Conservation (phyloP, 164 flowering plant genomes). For the Nelumbo lutea region DNA sequence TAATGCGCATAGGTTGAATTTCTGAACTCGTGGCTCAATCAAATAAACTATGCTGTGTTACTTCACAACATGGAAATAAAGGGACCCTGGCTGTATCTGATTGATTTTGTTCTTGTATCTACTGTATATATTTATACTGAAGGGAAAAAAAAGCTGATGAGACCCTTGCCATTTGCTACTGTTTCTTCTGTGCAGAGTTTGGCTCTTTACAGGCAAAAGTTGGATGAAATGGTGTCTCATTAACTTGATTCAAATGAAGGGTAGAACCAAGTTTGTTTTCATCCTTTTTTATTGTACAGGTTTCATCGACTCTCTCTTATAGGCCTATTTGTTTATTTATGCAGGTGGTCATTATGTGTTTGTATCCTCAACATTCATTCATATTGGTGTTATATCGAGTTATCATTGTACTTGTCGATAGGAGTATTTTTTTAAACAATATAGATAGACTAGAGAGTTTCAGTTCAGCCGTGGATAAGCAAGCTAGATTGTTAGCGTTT, state of each 20-base stretch:
- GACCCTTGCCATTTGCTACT: background rate
- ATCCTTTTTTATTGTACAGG: background rate
- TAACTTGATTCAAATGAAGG: constrained; percentile 21
- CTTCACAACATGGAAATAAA: background rate
- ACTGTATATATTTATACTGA: background rate
- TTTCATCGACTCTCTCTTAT: too few relatives aligned
- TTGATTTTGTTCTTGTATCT: background rate
- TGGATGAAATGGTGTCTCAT: constrained; percentile 71
- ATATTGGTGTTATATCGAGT: background rate
- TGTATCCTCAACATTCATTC: background rate
- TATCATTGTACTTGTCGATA: background rate
- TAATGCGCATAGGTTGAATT: too few relatives aligned
- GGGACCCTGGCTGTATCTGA: background rate
- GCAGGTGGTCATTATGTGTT: constrained; percentile 11
- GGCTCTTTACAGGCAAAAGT: constrained; percentile 92
- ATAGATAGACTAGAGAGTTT: background rate
- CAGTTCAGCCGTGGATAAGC: constrained; percentile 3
- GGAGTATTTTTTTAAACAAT: background rate
- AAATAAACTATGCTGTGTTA: background rate
- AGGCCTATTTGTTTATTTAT: constrained; percentile 2
- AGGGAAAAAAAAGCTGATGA: background rate
- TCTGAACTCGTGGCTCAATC: background rate
- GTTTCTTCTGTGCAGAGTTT: constrained; percentile 49
- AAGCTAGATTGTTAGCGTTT: constrained; percentile 2
- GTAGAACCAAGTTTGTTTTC: constrained; percentile 4